These are phyloP conservation scores for Immersiporthe knoxdaviesiana DNA, from an alignment of 2,329 filamentous ascomycete species.

Conservation along the genomic window DNA sequence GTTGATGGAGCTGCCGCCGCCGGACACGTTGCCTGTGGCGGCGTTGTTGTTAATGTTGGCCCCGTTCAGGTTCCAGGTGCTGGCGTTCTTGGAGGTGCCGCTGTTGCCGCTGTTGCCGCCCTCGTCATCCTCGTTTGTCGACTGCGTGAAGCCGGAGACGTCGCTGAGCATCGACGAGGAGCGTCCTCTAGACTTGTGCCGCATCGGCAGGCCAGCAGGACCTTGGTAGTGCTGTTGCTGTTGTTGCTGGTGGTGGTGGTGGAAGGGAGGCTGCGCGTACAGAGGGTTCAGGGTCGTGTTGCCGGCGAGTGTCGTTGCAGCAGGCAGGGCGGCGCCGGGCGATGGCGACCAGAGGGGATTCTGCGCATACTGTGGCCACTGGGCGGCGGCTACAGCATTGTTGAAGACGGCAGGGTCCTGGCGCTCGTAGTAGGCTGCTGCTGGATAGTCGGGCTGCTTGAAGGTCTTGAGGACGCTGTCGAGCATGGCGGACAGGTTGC, in stretches of 20 bases:
- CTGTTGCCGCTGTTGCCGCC: constrained; percentile 29
- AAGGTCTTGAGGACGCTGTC: constrained; percentile 48
- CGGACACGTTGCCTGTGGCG: constrained; percentile 9
- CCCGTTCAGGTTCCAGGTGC: constrained; percentile 26
- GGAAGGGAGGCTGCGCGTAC: constrained; percentile 38
- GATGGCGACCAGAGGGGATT: constrained; percentile 28
- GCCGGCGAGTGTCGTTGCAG: constrained; percentile 22
- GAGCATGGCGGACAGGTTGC: constrained; percentile 41
- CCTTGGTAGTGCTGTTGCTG: constrained; percentile 43
- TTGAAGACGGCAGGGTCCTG: constrained; percentile 32
- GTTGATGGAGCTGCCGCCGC: constrained; percentile 33
- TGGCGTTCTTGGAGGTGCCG: constrained; percentile 31
- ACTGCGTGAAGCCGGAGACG: constrained; percentile 68
- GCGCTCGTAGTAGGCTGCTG: constrained; percentile 43
- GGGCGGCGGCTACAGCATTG: constrained; percentile 16
- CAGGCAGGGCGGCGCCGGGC: constrained; percentile 21
- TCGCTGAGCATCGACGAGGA: constrained; percentile 71
- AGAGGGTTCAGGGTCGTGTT: constrained; percentile 40
- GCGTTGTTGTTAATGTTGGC: too few relatives aligned
- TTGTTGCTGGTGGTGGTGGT: constrained; percentile 44
- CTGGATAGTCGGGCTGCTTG: constrained; percentile 41
- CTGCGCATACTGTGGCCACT: constrained; percentile 29
- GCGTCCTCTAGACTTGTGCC: constrained; percentile 55
- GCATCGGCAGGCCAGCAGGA: constrained; percentile 40
- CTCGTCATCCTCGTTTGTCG: constrained; percentile 56